Evolutionary conservation across 371 early-diverging fungal species (phyloP), one percentile per base, ranked within the genome.

Genomic region (Apophysomyces sp.): DNA sequence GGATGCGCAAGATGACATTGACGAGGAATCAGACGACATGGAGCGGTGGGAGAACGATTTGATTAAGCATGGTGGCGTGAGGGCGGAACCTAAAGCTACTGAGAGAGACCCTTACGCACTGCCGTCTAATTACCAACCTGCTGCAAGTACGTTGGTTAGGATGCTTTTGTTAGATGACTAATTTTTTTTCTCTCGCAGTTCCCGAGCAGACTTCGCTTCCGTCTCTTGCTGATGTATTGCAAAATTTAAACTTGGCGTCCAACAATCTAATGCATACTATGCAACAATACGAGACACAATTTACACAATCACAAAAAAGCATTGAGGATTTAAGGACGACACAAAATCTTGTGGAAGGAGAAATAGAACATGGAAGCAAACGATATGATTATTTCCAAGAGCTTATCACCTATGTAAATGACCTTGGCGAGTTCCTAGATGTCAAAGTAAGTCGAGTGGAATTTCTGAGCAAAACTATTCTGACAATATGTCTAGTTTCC

Each of bases 371-470:
- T 6, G 71, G 79, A 0, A 82, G 85, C 37, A 65, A 69, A 8
- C 79, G 89, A 28, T 89, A 88, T 63, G 82, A 76, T 16, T 91
- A 86, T 65, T 92, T 87, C 66, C 89, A 89, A 59, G 80, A 85
- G 26, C 65, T 89, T n/a, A 68, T 74, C 28, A 74, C 79, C 1
- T 88, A 78, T 67, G 76, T 86, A 18, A 79, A 83, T 21, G 86
- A 87, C 60, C 67, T 90, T 44, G 89, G 85, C 2, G 88, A 87
- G 36, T 86, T 90, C 59, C 76, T 90, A 37, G 92, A 92, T 67
- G 83, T 75, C 27, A 89, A 89, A 80, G 86, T 87, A 63, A 29
- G 57, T 8, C 13, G 58, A 18, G 13, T 12, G 29, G 7, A 28
- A 53, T 11, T 53, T 1, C 12, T 28, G 3, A 31, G 21, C 27